Percentiles rank a stretch among this genome's conserved stretches.
These are phyloP conservation scores for Boletus insuetus DNA, from an alignment of 768 basidiomycete species.

Conservation along the genomic window DNA sequence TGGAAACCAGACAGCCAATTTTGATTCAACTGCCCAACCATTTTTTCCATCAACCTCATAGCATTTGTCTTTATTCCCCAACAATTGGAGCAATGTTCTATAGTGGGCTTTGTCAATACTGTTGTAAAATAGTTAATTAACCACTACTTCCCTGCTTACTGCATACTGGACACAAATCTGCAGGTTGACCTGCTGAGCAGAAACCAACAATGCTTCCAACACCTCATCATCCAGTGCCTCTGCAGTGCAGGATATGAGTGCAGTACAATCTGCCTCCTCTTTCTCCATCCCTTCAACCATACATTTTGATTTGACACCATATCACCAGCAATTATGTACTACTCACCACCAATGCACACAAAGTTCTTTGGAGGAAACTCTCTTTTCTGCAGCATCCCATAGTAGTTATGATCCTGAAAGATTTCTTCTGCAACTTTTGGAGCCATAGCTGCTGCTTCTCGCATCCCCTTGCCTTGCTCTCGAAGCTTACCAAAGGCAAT, in stretches of 20 bases:
- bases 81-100: not conserved
- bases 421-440: constrained; percentile 10
- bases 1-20: not conserved
- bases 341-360: not conserved
- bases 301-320: too few species aligned
- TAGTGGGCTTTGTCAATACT: not conserved
- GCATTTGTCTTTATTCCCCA: not conserved
- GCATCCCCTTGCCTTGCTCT: constrained; percentile 4
- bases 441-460: constrained; percentile 2
- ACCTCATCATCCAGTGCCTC: not conserved
- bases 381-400: not conserved
- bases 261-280: not conserved
- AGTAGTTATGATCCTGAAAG: not conserved
- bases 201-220: not conserved
- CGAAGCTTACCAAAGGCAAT: constrained; percentile 15
- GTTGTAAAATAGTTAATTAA: not conserved
- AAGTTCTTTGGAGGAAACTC: not conserved
- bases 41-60: not conserved
- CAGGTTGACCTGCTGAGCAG: not conserved
- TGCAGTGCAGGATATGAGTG: not conserved
- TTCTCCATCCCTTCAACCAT: not conserved
- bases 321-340: not conserved
- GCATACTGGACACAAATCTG: not conserved
- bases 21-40: not conserved
- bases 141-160: not conserved